Evolutionary conservation across 345 rosid genomes (phyloP), one percentile per base, ranked within the genome.

Genomic region (Eucalyptus cloeziana): DNA sequence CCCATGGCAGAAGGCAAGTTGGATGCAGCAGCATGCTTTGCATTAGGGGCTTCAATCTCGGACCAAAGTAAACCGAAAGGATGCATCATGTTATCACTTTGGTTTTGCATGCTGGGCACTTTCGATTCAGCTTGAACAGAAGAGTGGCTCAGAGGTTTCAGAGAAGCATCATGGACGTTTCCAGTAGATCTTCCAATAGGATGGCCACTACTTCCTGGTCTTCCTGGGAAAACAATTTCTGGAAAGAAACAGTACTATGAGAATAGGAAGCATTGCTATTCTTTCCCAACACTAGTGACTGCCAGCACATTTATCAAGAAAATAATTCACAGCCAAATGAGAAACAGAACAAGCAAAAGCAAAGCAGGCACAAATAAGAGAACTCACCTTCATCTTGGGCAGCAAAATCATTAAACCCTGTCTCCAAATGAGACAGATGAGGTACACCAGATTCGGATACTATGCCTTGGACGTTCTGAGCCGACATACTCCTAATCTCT

Each of bases 161-260:
- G 25, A 37, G 89, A 40, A 44, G 89, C 43, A 91, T 90, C 91
- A 13, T 33, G 86, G 76, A 86, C 47, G 89, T 86, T 88, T 52
- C 89, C 92, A 60, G 93, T 86, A 89, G 94, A 87, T 87, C 89
- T 92, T 69, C 86, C 90, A 49, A 86, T 40, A 67, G 92, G 81
- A 86, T 91, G 89, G 62, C 93, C 92, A 89, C 91, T 83, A 90
- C 93, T 93, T 51, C 91, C 92, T 86, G 94, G 90, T 87, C 95
- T 94, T 89, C 97, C 97, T 10, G 97, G 96, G 86, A 94, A 95
- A 31, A 95, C 92, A 90, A 94, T 94, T 88, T 95, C 97, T 95
- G 94, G n/a, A 87, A 80, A 87, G 58, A 86, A 62, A 76, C 83
- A 37, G 8, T 19, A 76, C 3, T 10, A 21, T 69, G 17, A 87